phyloP scores from a whole-genome alignment of 225 moss, liverwort and hornwort genomes.

The Antitrichia curtipendula region DNA sequence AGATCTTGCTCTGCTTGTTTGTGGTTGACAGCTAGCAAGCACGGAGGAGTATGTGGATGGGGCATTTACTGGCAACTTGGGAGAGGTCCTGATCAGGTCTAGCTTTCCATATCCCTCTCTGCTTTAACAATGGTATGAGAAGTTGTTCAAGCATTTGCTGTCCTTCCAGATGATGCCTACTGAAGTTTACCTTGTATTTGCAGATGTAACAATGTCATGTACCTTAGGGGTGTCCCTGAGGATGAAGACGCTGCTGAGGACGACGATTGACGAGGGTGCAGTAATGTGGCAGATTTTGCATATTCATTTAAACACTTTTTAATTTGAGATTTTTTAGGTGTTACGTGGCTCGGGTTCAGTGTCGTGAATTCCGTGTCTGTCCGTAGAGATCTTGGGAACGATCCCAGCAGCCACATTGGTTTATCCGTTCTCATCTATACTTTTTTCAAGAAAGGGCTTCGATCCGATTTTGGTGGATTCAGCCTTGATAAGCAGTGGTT shows the following conservation, averaged over 20 bases:
- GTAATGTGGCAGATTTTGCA: background rate
- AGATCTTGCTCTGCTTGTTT: background rate
- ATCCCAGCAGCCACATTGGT: background rate
- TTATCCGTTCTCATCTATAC: background rate
- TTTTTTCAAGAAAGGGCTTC: background rate
- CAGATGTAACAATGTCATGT: constrained; percentile 96
- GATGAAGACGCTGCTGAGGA: constrained; percentile 86
- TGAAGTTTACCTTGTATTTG: background rate
- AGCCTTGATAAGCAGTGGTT: background rate
- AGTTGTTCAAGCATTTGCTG: background rate
- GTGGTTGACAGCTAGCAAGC: constrained; percentile 61
- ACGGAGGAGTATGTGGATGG: constrained; percentile 97
- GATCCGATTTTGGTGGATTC: background rate
- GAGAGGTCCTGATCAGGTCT: constrained; percentile 96
- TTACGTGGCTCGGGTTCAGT: background rate
- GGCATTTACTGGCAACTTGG: constrained; percentile 87
- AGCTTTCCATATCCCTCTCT: background rate
- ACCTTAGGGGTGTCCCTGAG: constrained; percentile 87
- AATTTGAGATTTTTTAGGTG: background rate
- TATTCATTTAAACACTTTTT: background rate
- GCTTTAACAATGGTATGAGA: background rate
- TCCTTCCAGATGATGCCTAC: background rate
- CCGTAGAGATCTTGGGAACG: background rate
- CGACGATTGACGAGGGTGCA: constrained; percentile 35
- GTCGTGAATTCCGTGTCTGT: background rate